phyloP scores from a whole-genome alignment of 179 eudicot genomes.

The Monotropa hypopitys region DNA sequence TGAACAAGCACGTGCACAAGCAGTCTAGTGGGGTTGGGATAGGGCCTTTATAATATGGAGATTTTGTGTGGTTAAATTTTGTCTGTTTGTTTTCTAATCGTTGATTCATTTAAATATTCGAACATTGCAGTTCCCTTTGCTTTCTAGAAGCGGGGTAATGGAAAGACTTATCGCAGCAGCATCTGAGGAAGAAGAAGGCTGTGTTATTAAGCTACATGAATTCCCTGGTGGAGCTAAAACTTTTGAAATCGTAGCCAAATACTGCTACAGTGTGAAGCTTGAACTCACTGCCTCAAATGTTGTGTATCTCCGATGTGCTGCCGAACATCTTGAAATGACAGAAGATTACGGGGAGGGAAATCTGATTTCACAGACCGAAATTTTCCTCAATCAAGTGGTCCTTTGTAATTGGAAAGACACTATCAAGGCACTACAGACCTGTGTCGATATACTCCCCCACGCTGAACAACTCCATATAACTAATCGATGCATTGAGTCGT shows the following conservation, averaged over 20 bases:
- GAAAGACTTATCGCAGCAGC: conserved; percentile 61
- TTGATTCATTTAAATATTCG: not conserved
- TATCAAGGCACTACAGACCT: conserved; percentile 54
- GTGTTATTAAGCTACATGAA: conserved; percentile 44
- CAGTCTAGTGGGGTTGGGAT: not conserved
- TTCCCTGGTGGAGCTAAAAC: conserved; percentile 80
- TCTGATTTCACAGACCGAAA: conserved; percentile 58
- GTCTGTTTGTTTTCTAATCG: not conserved
- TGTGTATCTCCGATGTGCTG: conserved; percentile 67
- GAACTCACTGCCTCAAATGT: conserved; percentile 71
- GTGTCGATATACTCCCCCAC: conserved; percentile 45
- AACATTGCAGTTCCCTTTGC: conserved; percentile 65
- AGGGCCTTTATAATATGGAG: conserved; percentile 2
- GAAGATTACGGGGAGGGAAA: conserved; percentile 90
- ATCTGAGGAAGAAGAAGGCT: conserved; percentile 37
- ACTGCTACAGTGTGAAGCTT: conserved; percentile 79
- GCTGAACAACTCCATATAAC: conserved; percentile 64
- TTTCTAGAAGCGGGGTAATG: conserved; percentile 78
- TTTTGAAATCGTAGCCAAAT: conserved; percentile 66
- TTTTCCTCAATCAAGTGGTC: conserved; percentile 57
- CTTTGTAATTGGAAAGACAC: conserved; percentile 70
- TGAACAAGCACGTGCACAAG: not conserved
- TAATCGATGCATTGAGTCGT: conserved; percentile 58
- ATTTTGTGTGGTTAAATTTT: not conserved
- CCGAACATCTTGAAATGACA: conserved; percentile 71